Evolutionary conservation across 116 monocot species (phyloP), one percentile per base, ranked within the genome.

Genomic region (Dioscorea cayenensis): DNA sequence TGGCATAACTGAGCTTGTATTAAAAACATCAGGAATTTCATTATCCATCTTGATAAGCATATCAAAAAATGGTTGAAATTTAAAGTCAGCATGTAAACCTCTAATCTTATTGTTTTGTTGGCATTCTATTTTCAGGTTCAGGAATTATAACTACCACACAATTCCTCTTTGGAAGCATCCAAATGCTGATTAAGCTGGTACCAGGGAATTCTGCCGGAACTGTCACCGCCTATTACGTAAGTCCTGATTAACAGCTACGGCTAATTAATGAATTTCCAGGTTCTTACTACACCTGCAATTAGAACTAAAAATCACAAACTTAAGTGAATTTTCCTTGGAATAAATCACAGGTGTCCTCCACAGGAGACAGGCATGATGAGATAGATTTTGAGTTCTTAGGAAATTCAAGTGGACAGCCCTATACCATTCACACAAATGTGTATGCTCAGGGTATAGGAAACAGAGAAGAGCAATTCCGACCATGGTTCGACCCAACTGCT

Each of bases 321-420:
- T 17, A 23, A 13, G 36, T 36, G 28, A 51, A 14, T 65, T 18
- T 64, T 2, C 29, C 50, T 18, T n/a, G 52, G 1, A 9, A 23
- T 37, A 14, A 3, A 38, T 48, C 13, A 37, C 76, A 86, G 79
- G 63, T 81, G 64, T 84, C 87, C 1, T 84, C 86, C 3, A 66
- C 21, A 4, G 83, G 80, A 18, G 63, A 59, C 60, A 66, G 72
- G 6, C 89, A 92, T 58, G 86, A 92, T 36, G 92, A 92, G 76
- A 84, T 92, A 22, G 89, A 92, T 73, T 92, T 92, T 38, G 92
- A 92, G 75, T 92, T 92, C 79, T 73, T 92, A 50, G 89, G 92
- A 1, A 92, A 92, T 49, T 65, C 67, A 6, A 77, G 84, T 2
- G 92, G 89, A 20, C 77, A 84, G 38, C 86, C 89, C 7, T 89